Conservation (phyloP, 805 yeast species). For the Sungouiozyma intestinalis region DNA sequence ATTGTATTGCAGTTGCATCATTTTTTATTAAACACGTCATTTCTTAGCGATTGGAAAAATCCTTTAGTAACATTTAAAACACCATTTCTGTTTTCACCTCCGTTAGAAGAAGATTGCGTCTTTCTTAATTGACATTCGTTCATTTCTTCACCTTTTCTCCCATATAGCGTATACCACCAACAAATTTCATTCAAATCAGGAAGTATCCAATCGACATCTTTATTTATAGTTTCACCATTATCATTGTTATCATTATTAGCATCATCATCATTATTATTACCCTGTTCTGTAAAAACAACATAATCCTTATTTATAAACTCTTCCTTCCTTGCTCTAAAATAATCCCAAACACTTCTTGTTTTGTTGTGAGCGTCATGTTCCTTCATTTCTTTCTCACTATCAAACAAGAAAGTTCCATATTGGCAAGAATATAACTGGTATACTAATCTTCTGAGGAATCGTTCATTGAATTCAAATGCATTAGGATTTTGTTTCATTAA, state of each 20-base stretch:
- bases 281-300: constrained; percentile 2
- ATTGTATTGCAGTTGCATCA: too few species aligned
- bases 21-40: background rate
- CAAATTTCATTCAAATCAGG: constrained; percentile 41
- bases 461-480: constrained; percentile 76
- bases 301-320: constrained; percentile 58
- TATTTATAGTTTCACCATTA: constrained; percentile 23
- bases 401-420: constrained; percentile 79
- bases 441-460: constrained; percentile 71
- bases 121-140: constrained; percentile 19
- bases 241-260: constrained; percentile 4
- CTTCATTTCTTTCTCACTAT: constrained; percentile 56
- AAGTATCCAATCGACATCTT: constrained; percentile 35
- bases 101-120: background rate
- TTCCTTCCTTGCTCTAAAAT: constrained; percentile 61
- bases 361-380: constrained; percentile 32
- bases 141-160: constrained; percentile 62
- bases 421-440: constrained; percentile 92
- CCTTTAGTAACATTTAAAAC: background rate
- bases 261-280: constrained; percentile 24
- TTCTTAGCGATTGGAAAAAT: background rate
- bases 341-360: constrained; percentile 88
- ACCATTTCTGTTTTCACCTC: background rate
- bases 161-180: constrained; percentile 88
- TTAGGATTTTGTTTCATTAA: constrained; percentile 57